Evolutionary conservation across 169 alveolate species (phyloP), one percentile per base, ranked within the genome.

Genomic region (Eimeria maxima): DNA sequence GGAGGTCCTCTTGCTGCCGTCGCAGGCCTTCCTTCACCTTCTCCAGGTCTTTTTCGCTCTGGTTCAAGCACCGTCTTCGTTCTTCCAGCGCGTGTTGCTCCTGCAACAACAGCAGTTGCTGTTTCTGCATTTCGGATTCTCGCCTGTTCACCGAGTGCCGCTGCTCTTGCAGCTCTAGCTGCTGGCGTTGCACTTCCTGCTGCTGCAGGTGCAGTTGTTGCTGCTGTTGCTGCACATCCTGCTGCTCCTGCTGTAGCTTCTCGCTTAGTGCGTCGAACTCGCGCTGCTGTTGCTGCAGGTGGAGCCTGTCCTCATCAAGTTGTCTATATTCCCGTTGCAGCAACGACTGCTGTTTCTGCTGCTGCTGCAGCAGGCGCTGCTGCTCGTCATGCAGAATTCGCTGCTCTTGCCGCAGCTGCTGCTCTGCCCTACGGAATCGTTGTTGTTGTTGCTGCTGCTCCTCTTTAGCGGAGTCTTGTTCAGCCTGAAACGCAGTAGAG

Each of bases 321-420:
- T 63, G 38, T 81, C 45, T 45, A 27, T 10, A 53, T 0, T 81
- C 90, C 69, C 50, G 90, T 57, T 81, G 90, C 67, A 81, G 90
- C 45, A n/a, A 63, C 71, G 24, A 18, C n/a, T 50, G 90, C 90
- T 81, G 90, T 73, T 81, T 29, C 87, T 38, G 63, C 55, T 76
- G 87, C 87, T 76, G 87, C 87, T 16, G 90, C 67, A 33, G 90
- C 47, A 50, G 90, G 47, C 57, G 90, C 90, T 81, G 90, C 90
- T 50, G 90, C 44, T 81, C 87, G 5, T 76, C 87, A 8, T 24
- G 87, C 63, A 76, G 45, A 11, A 10, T 27, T 10, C 60, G 53
- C 45, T 81, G 42, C 47, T 81, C 73, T 38, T 53, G 73, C 14
- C 67, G 87, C 60, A 76, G 87, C n/a, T 76, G 87, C 47, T 33